A percentile compares a stretch with the other conserved stretches of the same genome.
Conservation (phyloP, 1,284 basidiomycete species). For the Ceratobasidium sp. region DNA sequence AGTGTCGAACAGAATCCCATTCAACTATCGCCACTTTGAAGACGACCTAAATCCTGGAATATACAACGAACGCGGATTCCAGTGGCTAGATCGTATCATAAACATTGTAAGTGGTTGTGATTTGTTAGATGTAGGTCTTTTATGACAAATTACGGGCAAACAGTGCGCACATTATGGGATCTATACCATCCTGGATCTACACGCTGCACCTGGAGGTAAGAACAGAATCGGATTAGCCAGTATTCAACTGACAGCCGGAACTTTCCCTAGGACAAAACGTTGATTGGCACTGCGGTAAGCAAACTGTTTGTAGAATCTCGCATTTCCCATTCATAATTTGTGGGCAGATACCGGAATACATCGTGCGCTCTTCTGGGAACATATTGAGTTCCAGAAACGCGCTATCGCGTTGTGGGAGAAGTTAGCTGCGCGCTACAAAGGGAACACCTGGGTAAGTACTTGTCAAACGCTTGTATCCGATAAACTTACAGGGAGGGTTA, state of each 20-base stretch:
- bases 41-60: slow-evolving; percentile 71
- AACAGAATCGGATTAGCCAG: neutral
- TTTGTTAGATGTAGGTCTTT: neutral
- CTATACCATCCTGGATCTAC: slow-evolving; percentile 72
- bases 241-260: neutral
- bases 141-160: neutral
- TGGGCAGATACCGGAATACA: slow-evolving; percentile 51
- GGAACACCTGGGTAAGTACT: slow-evolving; percentile 61
- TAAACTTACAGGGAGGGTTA: neutral
- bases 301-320: neutral
- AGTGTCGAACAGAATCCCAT: slow-evolving; percentile 59
- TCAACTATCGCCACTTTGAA: slow-evolving; percentile 79
- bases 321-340: slow-evolving; percentile 4
- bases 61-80: slow-evolving; percentile 65
- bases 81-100: slow-evolving; percentile 73
- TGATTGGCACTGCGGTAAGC: slow-evolving; percentile 51
- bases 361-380: slow-evolving; percentile 58
- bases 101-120: slow-evolving; percentile 53
- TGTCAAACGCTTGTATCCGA: too few species aligned
- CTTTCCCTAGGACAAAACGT: slow-evolving; percentile 50
- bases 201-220: slow-evolving; percentile 56
- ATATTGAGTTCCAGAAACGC: slow-evolving; percentile 63
- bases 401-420: slow-evolving; percentile 60
- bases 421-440: slow-evolving; percentile 59
- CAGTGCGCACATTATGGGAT: slow-evolving; percentile 68